A percentile compares a stretch with the other conserved stretches of the same genome.
Conservation (phyloP, 1,284 basidiomycete genomes). For the Pseudozyma hubeiensis region DNA sequence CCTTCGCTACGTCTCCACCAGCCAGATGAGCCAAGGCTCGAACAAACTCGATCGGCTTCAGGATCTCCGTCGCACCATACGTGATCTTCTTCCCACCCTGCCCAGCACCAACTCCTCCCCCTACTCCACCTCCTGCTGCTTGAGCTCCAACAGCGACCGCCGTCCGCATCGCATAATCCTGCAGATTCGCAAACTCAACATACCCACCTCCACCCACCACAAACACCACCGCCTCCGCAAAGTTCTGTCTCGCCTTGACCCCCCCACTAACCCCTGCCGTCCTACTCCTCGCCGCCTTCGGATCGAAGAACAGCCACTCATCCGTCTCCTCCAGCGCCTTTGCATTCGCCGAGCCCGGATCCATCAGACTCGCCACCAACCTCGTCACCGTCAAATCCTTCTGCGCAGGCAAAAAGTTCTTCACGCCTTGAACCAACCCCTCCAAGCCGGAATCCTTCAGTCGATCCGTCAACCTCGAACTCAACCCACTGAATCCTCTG, state of each 20-base stretch:
- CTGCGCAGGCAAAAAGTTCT: constrained; percentile 95
- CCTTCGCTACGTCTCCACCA: constrained; percentile 28
- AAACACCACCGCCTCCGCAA: constrained; percentile 89
- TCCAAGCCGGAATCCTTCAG: constrained; percentile 92
- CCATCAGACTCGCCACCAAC: constrained; percentile 94
- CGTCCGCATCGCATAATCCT: constrained; percentile 57
- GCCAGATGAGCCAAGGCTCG: constrained; percentile 72
- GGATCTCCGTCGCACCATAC: constrained; percentile 95
- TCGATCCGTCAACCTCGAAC: constrained; percentile 77
- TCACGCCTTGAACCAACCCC: constrained; percentile 95
- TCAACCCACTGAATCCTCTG: constrained; percentile 94
- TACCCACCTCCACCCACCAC: constrained; percentile 96
- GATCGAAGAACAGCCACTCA: constrained; percentile 94
- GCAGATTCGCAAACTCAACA: constrained; percentile 94
- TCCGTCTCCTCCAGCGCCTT: constrained; percentile 79
- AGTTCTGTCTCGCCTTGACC: constrained; percentile 72
- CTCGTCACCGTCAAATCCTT: constrained; percentile 94
- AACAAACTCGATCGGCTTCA: constrained; percentile 88
- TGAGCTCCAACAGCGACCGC: constrained; percentile 67
- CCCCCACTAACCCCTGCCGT: constrained; percentile 29
- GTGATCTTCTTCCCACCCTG: constrained; percentile 75
- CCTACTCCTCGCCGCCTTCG: constrained; percentile 69
- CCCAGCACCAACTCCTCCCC: constrained; percentile 58
- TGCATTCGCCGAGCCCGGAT: constrained; percentile 88
- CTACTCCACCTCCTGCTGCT: constrained; percentile 77